Evolutionary conservation across 768 basidiomycete genomes (phyloP).

Genomic region (Phaffia tasmanica): DNA sequence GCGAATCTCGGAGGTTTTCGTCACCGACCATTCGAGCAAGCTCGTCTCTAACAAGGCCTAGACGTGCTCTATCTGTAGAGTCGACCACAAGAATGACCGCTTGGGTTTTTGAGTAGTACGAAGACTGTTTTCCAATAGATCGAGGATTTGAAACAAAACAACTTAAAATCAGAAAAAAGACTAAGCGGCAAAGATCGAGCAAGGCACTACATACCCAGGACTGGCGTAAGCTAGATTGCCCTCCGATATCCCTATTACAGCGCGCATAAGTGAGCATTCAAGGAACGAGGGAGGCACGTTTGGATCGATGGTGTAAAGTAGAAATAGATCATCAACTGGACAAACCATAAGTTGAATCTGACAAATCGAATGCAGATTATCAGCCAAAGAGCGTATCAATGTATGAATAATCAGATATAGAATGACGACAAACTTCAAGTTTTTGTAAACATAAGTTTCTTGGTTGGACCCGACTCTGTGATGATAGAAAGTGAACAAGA

Average conservation of each 20-base stretch:
- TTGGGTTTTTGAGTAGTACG: constrained; percentile 5
- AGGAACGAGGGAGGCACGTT: too few species aligned
- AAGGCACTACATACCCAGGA: constrained; percentile 1
- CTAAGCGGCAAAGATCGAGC: too few species aligned
- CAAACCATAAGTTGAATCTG: constrained; percentile 20
- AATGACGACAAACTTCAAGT: not conserved
- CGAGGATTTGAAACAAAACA: too few species aligned
- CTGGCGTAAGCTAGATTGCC: constrained; percentile 18
- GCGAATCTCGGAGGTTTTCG: not conserved
- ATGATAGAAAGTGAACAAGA: not conserved
- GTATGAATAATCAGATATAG: not conserved
- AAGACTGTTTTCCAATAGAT: not conserved
- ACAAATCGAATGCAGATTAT: not conserved
- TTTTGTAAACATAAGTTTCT: constrained; percentile 14
- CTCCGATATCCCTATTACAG: constrained; percentile 9
- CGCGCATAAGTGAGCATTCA: too few species aligned
- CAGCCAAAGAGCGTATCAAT: too few species aligned
- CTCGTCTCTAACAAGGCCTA: constrained; percentile 18
- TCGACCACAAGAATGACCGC: constrained; percentile 24
- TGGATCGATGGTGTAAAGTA: not conserved
- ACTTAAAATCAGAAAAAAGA: too few species aligned
- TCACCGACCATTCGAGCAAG: constrained; percentile 15
- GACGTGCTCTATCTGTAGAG: constrained; percentile 22
- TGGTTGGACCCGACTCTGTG: constrained; percentile 17
- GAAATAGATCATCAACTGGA: not conserved